Percentiles rank a stretch among this genome's conserved stretches.
phyloP scores from a whole-genome alignment of 1,284 basidiomycete genomes.

The Cryptococcus jaspeensis region DNA sequence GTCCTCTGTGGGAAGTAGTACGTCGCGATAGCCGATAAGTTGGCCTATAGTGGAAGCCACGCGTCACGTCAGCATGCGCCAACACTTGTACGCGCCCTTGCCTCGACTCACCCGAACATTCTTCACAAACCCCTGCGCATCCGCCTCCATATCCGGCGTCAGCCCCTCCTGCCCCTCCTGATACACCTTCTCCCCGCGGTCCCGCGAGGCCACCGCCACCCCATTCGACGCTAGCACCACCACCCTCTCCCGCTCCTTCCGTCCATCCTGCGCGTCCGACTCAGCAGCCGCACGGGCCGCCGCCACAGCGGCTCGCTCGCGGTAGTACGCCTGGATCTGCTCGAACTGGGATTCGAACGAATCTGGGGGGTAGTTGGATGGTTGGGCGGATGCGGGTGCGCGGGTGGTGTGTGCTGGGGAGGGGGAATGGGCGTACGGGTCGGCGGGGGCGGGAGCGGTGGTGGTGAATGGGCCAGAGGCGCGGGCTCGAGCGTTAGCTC shows the following conservation, averaged over 20 bases:
- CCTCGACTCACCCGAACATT: conserved; percentile 51
- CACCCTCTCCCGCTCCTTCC: conserved; percentile 13
- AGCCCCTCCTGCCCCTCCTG: conserved; percentile 37
- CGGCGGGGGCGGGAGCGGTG: not conserved
- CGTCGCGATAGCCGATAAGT: conserved; percentile 33
- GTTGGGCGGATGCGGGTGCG: conserved; percentile 3
- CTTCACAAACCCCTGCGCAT: conserved; percentile 41
- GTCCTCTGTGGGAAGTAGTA: conserved; percentile 33
- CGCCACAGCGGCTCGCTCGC: not conserved
- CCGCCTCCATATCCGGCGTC: conserved; percentile 29
- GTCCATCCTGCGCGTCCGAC: conserved; percentile 17
- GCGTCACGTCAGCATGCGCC: not conserved
- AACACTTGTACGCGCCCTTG: not conserved
- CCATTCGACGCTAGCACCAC: conserved; percentile 14
- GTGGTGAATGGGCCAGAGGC: conserved; percentile 7
- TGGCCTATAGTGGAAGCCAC: conserved; percentile 22
- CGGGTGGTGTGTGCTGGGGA: not conserved
- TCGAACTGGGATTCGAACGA: conserved; percentile 24
- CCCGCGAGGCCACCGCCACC: conserved; percentile 8
- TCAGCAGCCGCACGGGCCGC: conserved; percentile 11
- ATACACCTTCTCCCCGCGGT: conserved; percentile 25
- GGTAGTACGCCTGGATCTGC: conserved; percentile 16
- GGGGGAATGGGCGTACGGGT: not conserved
- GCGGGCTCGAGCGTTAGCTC: no score
- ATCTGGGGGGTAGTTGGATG: not conserved